Conservation (phyloP, 257 asterid genomes). For the Knoxia roxburghii region DNA sequence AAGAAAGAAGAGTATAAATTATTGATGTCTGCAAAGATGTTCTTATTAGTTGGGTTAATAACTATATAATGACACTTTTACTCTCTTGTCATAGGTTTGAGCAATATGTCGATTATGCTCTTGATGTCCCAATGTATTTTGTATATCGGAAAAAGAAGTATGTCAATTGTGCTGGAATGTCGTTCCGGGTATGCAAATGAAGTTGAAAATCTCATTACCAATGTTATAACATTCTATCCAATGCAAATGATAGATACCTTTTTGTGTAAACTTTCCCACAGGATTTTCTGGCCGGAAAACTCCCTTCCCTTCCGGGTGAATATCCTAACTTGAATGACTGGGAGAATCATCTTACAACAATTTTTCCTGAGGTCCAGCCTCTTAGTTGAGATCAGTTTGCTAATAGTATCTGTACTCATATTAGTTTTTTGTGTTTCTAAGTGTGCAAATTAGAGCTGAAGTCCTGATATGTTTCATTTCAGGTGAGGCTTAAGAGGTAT, state of each 20-base stretch:
- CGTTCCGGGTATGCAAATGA: constrained; percentile 64
- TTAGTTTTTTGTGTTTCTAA: not conserved
- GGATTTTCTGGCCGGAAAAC: constrained; percentile 97
- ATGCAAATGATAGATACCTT: constrained; percentile 11
- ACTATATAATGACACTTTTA: constrained; percentile 11
- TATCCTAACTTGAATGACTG: constrained; percentile 87
- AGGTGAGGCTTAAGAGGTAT: constrained; percentile 97
- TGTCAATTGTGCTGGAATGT: constrained; percentile 77
- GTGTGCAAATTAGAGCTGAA: not conserved
- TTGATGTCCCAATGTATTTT: constrained; percentile 98
- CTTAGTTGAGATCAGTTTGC: constrained; percentile 20
- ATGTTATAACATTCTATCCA: constrained; percentile 5
- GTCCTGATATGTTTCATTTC: constrained; percentile 20
- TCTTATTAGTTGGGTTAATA: constrained; percentile 12
- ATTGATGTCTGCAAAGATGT: not conserved
- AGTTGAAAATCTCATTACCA: constrained; percentile 18
- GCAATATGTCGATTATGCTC: constrained; percentile 95
- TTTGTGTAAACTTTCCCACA: constrained; percentile 28
- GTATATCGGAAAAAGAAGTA: constrained; percentile 83
- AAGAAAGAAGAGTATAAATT: not conserved
- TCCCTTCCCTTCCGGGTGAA: constrained; percentile 81
- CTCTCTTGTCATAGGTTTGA: constrained; percentile 66
- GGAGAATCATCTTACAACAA: constrained; percentile 97
- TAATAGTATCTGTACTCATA: constrained; percentile 1
- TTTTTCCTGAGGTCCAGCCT: constrained; percentile 81